Base-by-base conservation (phyloP, 202 grass and related monocot genomes). In the Panicum virgatum region DNA sequence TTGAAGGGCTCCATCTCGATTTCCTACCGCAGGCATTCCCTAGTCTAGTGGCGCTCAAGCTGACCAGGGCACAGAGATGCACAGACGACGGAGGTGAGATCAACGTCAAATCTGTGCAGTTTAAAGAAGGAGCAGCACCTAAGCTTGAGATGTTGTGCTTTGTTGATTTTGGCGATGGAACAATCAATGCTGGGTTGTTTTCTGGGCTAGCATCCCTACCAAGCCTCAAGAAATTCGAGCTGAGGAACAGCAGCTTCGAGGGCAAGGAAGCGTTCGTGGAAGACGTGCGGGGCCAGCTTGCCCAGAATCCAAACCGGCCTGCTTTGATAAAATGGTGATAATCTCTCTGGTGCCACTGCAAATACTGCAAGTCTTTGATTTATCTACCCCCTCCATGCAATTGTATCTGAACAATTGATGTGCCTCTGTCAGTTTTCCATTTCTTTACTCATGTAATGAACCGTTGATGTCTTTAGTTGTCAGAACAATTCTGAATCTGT, bases 61-160 rank as follows among this genome's bases (percentile, higher is more conserved):
- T 84, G 1, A 0, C 0, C 3, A 0, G 0, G 5, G 0, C 0
- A 14, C 38, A 14, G 20, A 14, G 0, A 42, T 0, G 0, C 0
- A 2, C 10, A 40, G 0, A 11, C 7, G 0, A 11, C 7, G 0
- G 3, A 23, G 0, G 3, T 36, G 0, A 18, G 2, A 5, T 57
- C 47, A 5, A 50, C 16, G 1, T 50, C 26, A 12, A 18, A 7
- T 59, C 2, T 1, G 38, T 83, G 37, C 5, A 47, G 26, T 83
- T 83, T 3, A 27, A 36, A 36, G 2, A 12, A 9, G 50, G 13
- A 30, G 20, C 51, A 14, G 3, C 52, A 5, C 50, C 72, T 26
- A 37, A 67, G 20, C 82, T 77, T 26, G 72, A 69, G 47, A 1
- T 77, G 48, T n/a, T 73, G 12, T 2, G 8, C 0, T 54, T 73